Base-by-base conservation (phyloP, 1,139 yeast genomes). In the Saccharomyces hybrid region DNA sequence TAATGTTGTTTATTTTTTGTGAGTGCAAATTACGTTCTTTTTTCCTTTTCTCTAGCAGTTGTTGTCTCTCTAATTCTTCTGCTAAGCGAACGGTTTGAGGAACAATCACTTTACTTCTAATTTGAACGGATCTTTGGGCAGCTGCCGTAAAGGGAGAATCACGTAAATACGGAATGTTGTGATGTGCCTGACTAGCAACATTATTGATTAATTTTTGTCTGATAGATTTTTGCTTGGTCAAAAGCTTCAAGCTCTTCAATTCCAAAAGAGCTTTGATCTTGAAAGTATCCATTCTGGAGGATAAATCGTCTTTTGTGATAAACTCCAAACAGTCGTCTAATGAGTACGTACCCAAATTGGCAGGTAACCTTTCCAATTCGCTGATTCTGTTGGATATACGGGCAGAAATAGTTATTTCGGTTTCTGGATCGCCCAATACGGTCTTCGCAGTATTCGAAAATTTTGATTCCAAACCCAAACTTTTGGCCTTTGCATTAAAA, bases 151-250 rank as follows among this genome's bases (percentile, higher is more conserved):
- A 72, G 7, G 84, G 79, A 53, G 80, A 77, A 49, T 76, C 74
- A 55, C 77, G 77, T 56, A 85, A 71, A 50, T 63, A 65, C 3
- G 73, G 72, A 14, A 71, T 68, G n/a, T 75, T 74, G 60, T 79
- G 79, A 62, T 84, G 85, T 6, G 86, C 81, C 59, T 81, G 82
- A 46, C 81, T 76, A 6, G 96, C 86, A 50, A 83, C 78, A 55
- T 82, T 81, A 54, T 81, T 80, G 11, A 91, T 74, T 34, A 95
- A 72, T 59, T 79, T 82, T 66, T 88, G 90, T 63, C 96, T 86
- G 59, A 93, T 66, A 52, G 86, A 84, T 67, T 91, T 91, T 67
- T 95, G 99, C 63, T 88, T 86, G 1, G 93, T 79, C 58, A 95
- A 77, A 41, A 91, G 73, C 59, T 90, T 83, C 61, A 93, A 77